Evolutionary conservation across 306 rosid genomes (phyloP), one percentile per base, ranked within the genome.

Genomic region (Cucumis melo): DNA sequence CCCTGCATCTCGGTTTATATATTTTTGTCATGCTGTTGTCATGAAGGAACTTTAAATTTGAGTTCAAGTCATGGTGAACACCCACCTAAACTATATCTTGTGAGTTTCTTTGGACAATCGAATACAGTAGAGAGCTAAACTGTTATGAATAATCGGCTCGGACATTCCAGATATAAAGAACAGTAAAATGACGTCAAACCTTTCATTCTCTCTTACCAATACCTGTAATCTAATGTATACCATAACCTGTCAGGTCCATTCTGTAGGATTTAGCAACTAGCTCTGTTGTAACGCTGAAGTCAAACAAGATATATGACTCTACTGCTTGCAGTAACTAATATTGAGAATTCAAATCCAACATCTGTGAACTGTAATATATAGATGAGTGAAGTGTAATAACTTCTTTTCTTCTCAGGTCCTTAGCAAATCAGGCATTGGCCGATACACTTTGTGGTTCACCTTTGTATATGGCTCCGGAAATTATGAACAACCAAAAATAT

Each of bases 401-500:
- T 70, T 23, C 8, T 23, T 71, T 71, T 70, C n/a, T 80, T 56
- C 71, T 77, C 86, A 92, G 99, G 93, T 89, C 98, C 70, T 92
- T 95, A 56, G 81, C 82, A 34, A 88, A 91, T 55, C 87, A 85
- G 73, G 82, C 84, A 23, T 81, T 95, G 87, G 99, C 98, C 5
- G 97, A 95, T 80, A 90, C 99, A 53, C 81, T 86, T 11, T 95
- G 99, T 58, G 99, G 99, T 83, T 92, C 99, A 73, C 99, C 99
- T 23, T 86, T 92, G 71, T 95, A 95, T 86, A 95, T 95, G 99
- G 99, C 99, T 79, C 99, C 99, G 3, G 99, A 95, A 86, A 95
- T 95, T 74, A 87, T 92, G 78, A 85, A 42, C 73, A 87, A 84
- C 68, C 84, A 81, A 70, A 89, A 85, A 84, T 95, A 95, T 80